A percentile compares a stretch with the other conserved stretches of the same genome.
phyloP scores from a whole-genome alignment of 352 stramenopile genomes.

The Halophytophthora polymorphica region DNA sequence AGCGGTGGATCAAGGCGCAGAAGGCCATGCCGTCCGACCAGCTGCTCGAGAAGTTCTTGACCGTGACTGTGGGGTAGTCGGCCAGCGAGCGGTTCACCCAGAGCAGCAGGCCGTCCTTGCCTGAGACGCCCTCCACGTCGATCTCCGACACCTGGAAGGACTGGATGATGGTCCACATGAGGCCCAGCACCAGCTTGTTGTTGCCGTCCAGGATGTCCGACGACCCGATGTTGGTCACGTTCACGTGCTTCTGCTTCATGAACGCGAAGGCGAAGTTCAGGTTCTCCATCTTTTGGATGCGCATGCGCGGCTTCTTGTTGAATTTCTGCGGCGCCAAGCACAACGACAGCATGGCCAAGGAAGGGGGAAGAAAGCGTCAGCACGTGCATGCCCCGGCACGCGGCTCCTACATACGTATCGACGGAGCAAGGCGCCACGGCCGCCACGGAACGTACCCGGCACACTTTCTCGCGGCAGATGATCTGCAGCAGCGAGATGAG shows the following conservation, averaged over 20 bases:
- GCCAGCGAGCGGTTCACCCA: constrained; percentile 87
- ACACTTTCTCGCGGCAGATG: constrained; percentile 85
- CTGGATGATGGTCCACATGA: constrained; percentile 94
- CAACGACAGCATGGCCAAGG: neutral
- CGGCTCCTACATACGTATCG: neutral
- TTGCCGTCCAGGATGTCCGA: constrained; percentile 91
- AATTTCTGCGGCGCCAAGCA: constrained; percentile 62
- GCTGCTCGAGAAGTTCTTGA: constrained; percentile 88
- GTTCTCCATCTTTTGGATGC: constrained; percentile 93
- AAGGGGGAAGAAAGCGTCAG: neutral
- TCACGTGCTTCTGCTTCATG: constrained; percentile 87
- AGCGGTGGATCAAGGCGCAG: constrained; percentile 88
- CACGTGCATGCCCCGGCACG: neutral
- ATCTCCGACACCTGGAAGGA: constrained; percentile 86
- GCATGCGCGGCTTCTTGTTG: constrained; percentile 91
- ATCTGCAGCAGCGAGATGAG: constrained; percentile 88
- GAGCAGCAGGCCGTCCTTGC: constrained; percentile 88
- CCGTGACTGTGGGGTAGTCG: constrained; percentile 81
- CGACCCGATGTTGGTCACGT: constrained; percentile 90
- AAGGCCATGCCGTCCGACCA: constrained; percentile 90
- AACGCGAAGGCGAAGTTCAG: constrained; percentile 90
- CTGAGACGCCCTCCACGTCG: constrained; percentile 86
- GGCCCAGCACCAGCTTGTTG: constrained; percentile 88
- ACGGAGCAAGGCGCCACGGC: too few relatives aligned
- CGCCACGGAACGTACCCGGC: constrained; percentile 48